These are phyloP conservation scores for Crithidia acanthocephali DNA, from an alignment of 208 protist genomes.

Conservation along the genomic window DNA sequence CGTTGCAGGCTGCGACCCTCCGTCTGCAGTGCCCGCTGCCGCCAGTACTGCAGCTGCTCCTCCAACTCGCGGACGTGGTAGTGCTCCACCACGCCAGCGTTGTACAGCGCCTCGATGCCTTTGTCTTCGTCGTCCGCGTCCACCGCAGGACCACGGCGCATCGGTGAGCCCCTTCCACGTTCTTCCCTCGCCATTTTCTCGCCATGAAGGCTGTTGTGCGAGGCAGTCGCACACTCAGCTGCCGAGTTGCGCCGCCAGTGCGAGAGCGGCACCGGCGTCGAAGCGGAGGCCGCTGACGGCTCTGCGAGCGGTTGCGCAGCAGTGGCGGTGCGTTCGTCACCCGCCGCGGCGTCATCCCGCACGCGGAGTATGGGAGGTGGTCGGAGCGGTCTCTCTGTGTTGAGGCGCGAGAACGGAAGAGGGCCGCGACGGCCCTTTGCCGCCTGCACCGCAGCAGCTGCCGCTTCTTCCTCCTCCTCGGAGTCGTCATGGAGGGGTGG, in stretches of 20 bases:
- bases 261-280: background rate
- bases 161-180: too few species aligned
- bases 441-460: background rate
- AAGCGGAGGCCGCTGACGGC: background rate
- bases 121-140: background rate
- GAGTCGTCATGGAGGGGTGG: background rate
- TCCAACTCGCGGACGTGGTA: slow-evolving; percentile 35
- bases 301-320: background rate
- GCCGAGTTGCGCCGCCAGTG: background rate
- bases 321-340: too few species aligned
- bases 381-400: background rate
- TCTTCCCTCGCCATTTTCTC: too few species aligned
- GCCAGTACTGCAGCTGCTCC: slow-evolving; percentile 36
- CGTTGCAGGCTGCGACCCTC: slow-evolving; percentile 15
- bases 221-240: background rate
- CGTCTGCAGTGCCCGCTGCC: slow-evolving; percentile 24
- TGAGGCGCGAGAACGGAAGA: background rate
- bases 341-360: too few species aligned
- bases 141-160: too few species aligned
- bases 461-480: background rate
- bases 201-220: too few species aligned
- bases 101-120: background rate
- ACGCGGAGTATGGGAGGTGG: background rate
- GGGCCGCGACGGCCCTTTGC: background rate
- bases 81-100: slow-evolving; percentile 15